phyloP scores from a whole-genome alignment of 2,329 filamentous ascomycete genomes.

The Phaeosphaeriaceae sp. region DNA sequence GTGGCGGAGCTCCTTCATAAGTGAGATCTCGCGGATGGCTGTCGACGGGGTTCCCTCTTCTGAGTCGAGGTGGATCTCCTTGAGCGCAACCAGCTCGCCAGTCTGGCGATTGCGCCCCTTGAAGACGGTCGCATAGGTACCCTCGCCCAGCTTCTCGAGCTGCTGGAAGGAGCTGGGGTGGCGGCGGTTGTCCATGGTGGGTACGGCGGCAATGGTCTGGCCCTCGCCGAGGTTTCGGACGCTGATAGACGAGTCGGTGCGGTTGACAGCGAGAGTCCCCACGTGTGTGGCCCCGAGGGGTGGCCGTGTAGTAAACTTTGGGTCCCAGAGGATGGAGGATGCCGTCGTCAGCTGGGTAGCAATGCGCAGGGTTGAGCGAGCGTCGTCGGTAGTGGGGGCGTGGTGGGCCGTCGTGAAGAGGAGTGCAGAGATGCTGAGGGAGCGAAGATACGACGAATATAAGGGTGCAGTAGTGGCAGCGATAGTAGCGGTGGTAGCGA shows the following conservation, averaged over 20 bases:
- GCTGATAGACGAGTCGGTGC: constrained; percentile 60
- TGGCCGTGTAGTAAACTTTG: constrained; percentile 54
- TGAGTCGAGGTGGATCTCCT: constrained; percentile 98
- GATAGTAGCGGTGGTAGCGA: neutral
- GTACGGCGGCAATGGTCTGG: constrained; percentile 38
- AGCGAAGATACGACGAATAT: neutral
- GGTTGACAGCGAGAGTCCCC: constrained; percentile 55
- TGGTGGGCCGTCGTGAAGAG: constrained; percentile 29
- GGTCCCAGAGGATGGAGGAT: constrained; percentile 59
- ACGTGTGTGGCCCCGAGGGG: constrained; percentile 58
- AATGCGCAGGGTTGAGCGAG: constrained; percentile 46
- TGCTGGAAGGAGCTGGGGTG: constrained; percentile 98
- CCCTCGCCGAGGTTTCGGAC: constrained; percentile 56
- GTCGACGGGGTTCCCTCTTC: constrained; percentile 98
- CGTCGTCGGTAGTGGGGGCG: constrained; percentile 20
- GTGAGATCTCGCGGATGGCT: constrained; percentile 95
- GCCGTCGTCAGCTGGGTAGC: constrained; percentile 57
- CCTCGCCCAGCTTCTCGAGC: constrained; percentile 96
- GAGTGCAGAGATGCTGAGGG: constrained; percentile 5
- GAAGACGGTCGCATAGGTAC: constrained; percentile 98
- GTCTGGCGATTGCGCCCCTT: constrained; percentile 98
- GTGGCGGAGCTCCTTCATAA: constrained; percentile 99
- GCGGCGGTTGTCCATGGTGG: constrained; percentile 83
- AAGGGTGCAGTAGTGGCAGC: neutral
- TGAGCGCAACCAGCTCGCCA: constrained; percentile 93